Conservation (phyloP, 805 yeast species). For the Candida andamanensis region DNA sequence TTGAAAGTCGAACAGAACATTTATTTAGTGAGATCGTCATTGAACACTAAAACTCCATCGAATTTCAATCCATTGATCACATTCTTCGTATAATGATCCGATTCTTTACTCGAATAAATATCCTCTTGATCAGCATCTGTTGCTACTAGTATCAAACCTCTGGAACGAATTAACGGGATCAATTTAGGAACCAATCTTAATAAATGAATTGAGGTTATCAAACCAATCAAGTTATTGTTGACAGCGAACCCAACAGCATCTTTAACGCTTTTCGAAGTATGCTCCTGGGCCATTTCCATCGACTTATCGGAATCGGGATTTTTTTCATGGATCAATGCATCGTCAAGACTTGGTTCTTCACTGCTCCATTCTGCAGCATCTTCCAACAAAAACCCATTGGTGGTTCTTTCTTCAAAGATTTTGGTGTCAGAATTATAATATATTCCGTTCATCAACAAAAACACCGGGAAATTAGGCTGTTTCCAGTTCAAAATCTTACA, state of each 20-base stretch:
- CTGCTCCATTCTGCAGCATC: slow-evolving; percentile 4
- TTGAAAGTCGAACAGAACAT: background rate
- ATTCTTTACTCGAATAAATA: slow-evolving; percentile 21
- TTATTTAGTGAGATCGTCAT: slow-evolving; percentile 38
- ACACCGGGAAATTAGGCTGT: slow-evolving; percentile 95
- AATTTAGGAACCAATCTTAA: slow-evolving; percentile 70
- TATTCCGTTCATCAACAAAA: slow-evolving; percentile 74
- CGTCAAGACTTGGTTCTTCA: slow-evolving; percentile 15
- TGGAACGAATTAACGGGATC: slow-evolving; percentile 66
- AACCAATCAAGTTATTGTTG: slow-evolving; percentile 78
- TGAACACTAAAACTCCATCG: slow-evolving; percentile 60
- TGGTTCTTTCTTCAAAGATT: slow-evolving; percentile 35
- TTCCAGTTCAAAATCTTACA: slow-evolving; percentile 96
- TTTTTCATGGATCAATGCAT: slow-evolving; percentile 8
- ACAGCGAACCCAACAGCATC: slow-evolving; percentile 80
- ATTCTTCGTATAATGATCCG: slow-evolving; percentile 33
- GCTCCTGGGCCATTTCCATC: slow-evolving; percentile 29
- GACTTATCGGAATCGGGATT: slow-evolving; percentile 13
- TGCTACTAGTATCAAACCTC: slow-evolving; percentile 83
- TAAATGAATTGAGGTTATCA: slow-evolving; percentile 69
- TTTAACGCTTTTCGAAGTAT: slow-evolving; percentile 61
- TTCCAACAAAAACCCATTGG: slow-evolving; percentile 33
- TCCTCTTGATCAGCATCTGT: slow-evolving; percentile 35
- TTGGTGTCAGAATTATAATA: slow-evolving; percentile 23
- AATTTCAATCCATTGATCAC: slow-evolving; percentile 66